A percentile compares a stretch with the other conserved stretches of the same genome.
Conservation (phyloP, 2,329 filamentous ascomycete genomes). For the Ilyonectria robusta region DNA sequence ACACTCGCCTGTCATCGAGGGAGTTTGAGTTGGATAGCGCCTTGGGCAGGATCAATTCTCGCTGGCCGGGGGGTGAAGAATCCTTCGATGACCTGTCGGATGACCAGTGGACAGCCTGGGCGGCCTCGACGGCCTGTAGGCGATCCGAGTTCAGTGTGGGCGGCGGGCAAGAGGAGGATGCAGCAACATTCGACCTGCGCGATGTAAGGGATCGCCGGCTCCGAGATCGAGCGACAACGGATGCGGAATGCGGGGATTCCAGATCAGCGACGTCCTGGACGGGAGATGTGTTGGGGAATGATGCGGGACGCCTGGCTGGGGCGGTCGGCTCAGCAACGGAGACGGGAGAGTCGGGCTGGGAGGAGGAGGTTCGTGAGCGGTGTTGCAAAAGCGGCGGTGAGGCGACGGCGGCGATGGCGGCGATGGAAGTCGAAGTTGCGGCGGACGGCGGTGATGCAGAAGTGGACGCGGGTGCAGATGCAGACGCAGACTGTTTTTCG, state of each 20-base stretch:
- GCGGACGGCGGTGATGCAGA: conserved; percentile 25
- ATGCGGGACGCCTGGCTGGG: conserved; percentile 45
- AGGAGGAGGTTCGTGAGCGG: conserved; percentile 53
- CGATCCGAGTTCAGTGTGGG: conserved; percentile 52
- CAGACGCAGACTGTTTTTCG: conserved; percentile 44
- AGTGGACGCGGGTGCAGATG: conserved; percentile 28
- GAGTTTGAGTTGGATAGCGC: conserved; percentile 54
- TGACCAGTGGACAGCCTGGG: conserved; percentile 40
- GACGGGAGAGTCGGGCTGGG: conserved; percentile 49
- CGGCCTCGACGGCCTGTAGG: conserved; percentile 50
- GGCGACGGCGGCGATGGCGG: conserved; percentile 11
- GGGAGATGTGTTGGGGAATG: conserved; percentile 43
- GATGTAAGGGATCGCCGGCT: conserved; percentile 58
- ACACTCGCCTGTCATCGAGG: conserved; percentile 64
- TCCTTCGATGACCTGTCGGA: conserved; percentile 41
- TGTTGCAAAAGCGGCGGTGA: conserved; percentile 44
- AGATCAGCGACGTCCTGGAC: conserved; percentile 33
- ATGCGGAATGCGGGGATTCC: conserved; percentile 43
- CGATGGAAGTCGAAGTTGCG: conserved; percentile 9
- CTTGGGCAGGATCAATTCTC: conserved; percentile 64
- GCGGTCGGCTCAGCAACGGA: conserved; percentile 41
- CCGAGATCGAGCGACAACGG: conserved; percentile 50
- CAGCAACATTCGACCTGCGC: conserved; percentile 54
- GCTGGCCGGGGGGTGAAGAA: conserved; percentile 56
- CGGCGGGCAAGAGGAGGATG: conserved; percentile 50